phyloP scores from a whole-genome alignment of 129 eudicot species.

The Pseudognaphalium luteoalbum region DNA sequence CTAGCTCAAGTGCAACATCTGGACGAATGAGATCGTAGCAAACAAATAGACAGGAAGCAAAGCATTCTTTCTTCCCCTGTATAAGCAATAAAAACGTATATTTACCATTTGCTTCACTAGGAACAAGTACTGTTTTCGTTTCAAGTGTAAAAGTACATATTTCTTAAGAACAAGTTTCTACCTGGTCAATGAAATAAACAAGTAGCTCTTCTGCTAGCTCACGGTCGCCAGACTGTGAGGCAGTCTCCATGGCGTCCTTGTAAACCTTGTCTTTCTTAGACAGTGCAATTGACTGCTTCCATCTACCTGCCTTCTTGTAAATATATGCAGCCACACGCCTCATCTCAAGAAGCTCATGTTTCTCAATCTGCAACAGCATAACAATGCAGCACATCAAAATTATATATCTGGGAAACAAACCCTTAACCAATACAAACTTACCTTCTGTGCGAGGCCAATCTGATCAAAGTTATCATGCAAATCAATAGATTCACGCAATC shows the following conservation, averaged over 20 bases:
- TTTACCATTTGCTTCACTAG: neutral
- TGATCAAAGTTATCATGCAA: slow-evolving; percentile 95
- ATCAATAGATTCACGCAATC: slow-evolving; percentile 90
- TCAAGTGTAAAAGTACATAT: neutral
- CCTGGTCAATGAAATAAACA: slow-evolving; percentile 86
- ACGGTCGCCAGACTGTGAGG: slow-evolving; percentile 93
- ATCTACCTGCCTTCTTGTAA: slow-evolving; percentile 93
- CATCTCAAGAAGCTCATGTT: slow-evolving; percentile 97
- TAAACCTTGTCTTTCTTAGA: slow-evolving; percentile 89
- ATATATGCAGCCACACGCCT: slow-evolving; percentile 96
- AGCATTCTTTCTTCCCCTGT: slow-evolving; percentile 98
- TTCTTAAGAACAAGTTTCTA: slow-evolving; percentile 23
- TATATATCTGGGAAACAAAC: neutral
- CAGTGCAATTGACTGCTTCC: slow-evolving; percentile 95
- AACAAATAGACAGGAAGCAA: slow-evolving; percentile 86
- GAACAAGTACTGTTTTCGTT: neutral
- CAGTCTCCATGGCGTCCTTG: slow-evolving; percentile 97
- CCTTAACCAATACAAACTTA: slow-evolving; percentile 4
- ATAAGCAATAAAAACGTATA: slow-evolving; percentile 24
- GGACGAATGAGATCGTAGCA: slow-evolving; percentile 84
- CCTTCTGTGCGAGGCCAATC: slow-evolving; percentile 98
- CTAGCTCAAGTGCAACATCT: slow-evolving; percentile 93
- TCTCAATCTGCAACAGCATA: slow-evolving; percentile 74
- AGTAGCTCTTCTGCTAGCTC: slow-evolving; percentile 95
- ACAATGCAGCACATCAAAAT: slow-evolving; percentile 2